Base-by-base conservation (phyloP, 768 basidiomycete genomes). In the Lactarius hatsudake region DNA sequence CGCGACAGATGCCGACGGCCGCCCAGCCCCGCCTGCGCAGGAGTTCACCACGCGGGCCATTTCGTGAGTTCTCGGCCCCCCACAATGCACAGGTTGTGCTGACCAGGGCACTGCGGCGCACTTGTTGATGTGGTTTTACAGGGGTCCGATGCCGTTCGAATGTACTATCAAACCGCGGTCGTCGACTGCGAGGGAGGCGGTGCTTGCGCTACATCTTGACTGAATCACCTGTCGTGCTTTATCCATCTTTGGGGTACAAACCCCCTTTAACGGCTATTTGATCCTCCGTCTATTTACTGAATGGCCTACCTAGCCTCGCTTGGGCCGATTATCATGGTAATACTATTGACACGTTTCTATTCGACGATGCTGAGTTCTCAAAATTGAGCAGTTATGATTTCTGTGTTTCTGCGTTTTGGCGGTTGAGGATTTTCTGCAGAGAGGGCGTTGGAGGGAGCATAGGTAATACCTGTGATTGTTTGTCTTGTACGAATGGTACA, bases 101-200 rank as follows among this genome's bases (percentile, higher is more conserved):
- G 26, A 53, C 51, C 17, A n/a, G n/a, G 42, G 2, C n/a, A n/a
- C n/a, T n/a, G 43, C 23, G 36, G 36, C 36, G 36, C 36, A 2
- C 23, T n/a, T n/a, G n/a, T 26, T 23, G 45, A 20, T 12, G 45
- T 12, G 10, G 7, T 26, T 53, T 53, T 53, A 13, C 56, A 67
- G 66, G 28, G 62, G 56, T n/a, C 66, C 66, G 30, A 34, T 64
- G 9, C 63, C 66, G 18, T 67, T 67, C 43, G 30, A 63, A 26
- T 67, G 66, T 42, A 59, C 30, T 5, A 67, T 67, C 36, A 57
- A 34, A 54, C 57, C 66, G 38, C 63, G 66, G 32, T 54, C 59
- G 53, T 18, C 64, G 17, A n/a, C 34, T 20, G 15, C 7, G 48
- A 57, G 43, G 40, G 65, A 63, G 43, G n/a, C 56, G 10, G 48